A percentile compares a stretch with the other conserved stretches of the same genome.
Evolutionary conservation across 192 early-diverging fungal genomes (phyloP).

Genomic region (Podila horticola): DNA sequence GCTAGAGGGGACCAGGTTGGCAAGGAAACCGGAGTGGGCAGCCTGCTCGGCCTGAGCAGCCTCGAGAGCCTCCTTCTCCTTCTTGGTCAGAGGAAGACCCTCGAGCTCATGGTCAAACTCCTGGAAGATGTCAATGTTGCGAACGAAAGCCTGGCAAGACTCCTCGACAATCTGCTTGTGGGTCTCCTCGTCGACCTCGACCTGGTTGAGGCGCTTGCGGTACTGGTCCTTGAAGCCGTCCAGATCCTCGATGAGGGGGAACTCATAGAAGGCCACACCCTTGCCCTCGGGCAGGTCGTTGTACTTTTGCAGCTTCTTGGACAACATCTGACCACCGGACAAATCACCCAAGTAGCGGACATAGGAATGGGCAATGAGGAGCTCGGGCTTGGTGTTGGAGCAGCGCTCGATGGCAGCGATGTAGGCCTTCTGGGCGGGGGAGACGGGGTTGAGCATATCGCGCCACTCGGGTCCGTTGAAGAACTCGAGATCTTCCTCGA

Average conservation of each 20-base stretch:
- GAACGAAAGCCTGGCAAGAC: constrained; percentile 10
- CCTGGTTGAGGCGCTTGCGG: constrained; percentile 56
- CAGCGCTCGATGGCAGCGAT: constrained; percentile 52
- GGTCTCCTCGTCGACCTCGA: constrained; percentile 42
- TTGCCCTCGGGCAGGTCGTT: constrained; percentile 47
- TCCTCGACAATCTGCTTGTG: constrained; percentile 24
- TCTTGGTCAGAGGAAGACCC: constrained; percentile 9
- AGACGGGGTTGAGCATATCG: constrained; percentile 33
- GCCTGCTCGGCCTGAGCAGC: constrained; percentile 12
- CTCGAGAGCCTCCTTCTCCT: constrained; percentile 11
- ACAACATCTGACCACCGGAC: constrained; percentile 63
- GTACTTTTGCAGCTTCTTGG: constrained; percentile 56
- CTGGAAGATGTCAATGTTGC: constrained; percentile 35
- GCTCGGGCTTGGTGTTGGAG: constrained; percentile 45
- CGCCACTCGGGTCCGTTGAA: constrained; percentile 53
- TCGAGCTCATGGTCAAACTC: constrained; percentile 39
- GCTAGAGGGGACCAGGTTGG: not conserved
- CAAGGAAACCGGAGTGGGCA: not conserved
- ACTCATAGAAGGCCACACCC: constrained; percentile 60
- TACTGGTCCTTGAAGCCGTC: constrained; percentile 63
- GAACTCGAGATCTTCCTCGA: constrained; percentile 59
- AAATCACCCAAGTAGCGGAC: constrained; percentile 66
- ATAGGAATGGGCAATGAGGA: constrained; percentile 64
- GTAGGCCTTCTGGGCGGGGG: constrained; percentile 61
- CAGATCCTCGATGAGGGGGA: constrained; percentile 54